Percentiles rank a stretch among this genome's conserved stretches.
phyloP scores from a whole-genome alignment of 2,329 filamentous ascomycete genomes.

The Colletotrichum sp. region DNA sequence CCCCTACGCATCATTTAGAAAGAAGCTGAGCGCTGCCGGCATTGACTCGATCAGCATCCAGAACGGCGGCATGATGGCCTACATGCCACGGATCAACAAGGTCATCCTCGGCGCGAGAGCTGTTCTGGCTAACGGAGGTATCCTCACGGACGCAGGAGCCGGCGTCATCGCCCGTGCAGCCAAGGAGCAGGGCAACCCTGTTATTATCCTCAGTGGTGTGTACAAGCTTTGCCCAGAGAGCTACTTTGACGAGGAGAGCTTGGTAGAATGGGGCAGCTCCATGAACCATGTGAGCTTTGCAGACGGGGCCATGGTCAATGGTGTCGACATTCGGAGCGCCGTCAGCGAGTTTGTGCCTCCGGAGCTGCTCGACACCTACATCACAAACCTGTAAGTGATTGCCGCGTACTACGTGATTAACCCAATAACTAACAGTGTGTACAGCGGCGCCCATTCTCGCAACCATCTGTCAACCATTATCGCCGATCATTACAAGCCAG shows the following conservation, averaged over 20 bases:
- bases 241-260: conserved; percentile 78
- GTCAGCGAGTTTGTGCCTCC: conserved; percentile 83
- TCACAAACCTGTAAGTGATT: conserved; percentile 72
- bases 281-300: conserved; percentile 78
- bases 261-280: conserved; percentile 88
- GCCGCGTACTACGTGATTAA: background rate
- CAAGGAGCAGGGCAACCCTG: conserved; percentile 79
- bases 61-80: conserved; percentile 85
- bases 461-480: conserved; percentile 78
- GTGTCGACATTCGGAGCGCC: conserved; percentile 79
- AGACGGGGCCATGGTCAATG: conserved; percentile 79
- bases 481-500: conserved; percentile 75
- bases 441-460: conserved; percentile 69
- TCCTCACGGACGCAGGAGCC: conserved; percentile 85
- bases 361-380: conserved; percentile 79
- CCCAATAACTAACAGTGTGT: background rate
- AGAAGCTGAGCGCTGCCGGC: conserved; percentile 78
- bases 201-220: conserved; percentile 87
- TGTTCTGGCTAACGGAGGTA: conserved; percentile 86
- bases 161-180: conserved; percentile 85
- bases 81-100: conserved; percentile 96
- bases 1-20: conserved; percentile 66
- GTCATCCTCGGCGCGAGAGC: conserved; percentile 89
- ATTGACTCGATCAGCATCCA: conserved; percentile 85
- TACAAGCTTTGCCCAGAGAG: conserved; percentile 95